phyloP scores from a whole-genome alignment of 306 rosid species.

The Ormosia emarginata region DNA sequence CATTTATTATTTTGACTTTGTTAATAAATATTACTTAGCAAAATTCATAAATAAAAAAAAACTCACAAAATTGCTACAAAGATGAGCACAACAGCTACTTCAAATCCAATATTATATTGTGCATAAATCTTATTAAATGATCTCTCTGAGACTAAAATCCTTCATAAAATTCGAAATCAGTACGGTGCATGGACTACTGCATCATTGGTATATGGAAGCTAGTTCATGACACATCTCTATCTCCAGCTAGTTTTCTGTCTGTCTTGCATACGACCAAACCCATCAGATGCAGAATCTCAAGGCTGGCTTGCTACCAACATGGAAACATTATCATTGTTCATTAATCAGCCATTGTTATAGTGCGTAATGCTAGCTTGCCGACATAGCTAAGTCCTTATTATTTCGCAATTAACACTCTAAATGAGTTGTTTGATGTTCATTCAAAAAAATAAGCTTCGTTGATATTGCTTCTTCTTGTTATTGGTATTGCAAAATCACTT shows the following conservation, averaged over 20 bases:
- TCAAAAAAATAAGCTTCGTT: not conserved
- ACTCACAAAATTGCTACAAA: not conserved
- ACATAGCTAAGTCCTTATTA: not conserved
- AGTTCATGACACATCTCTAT: constrained; percentile 24
- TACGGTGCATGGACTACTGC: constrained; percentile 4
- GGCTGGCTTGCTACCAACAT: not conserved
- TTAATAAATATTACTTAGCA: no score
- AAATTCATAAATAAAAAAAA: no score
- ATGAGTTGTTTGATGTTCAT: not conserved
- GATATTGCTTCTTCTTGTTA: not conserved
- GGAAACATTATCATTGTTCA: not conserved
- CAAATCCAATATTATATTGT: constrained; percentile 11
- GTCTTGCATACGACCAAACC: constrained; percentile 11
- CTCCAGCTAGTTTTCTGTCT: constrained; percentile 33
- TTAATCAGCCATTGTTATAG: not conserved
- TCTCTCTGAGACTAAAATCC: not conserved
- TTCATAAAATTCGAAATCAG: constrained; percentile 14
- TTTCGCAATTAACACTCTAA: not conserved
- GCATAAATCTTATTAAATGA: constrained; percentile 15
- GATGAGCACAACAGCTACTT: not conserved
- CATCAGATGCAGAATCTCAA: constrained; percentile 20
- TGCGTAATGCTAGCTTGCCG: not conserved
- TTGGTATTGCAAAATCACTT: not conserved
- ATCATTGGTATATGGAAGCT: constrained; percentile 11
- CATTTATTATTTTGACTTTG: no score